Conservation (phyloP, 1,284 basidiomycete genomes). For the Veloporphyrellus conicus region DNA sequence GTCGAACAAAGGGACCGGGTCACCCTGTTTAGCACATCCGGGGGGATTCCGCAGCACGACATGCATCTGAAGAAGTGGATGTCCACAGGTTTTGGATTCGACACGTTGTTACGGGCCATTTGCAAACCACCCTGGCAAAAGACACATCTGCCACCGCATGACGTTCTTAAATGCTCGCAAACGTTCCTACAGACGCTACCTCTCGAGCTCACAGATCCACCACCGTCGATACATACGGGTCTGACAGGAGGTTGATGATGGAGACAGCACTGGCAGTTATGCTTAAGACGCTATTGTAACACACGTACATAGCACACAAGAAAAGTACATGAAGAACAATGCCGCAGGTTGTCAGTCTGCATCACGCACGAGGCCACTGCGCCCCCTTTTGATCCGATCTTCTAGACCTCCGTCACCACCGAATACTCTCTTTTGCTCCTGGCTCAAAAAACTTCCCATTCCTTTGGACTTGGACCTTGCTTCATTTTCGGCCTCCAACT, state of each 20-base stretch:
- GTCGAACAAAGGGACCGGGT: constrained; percentile 4
- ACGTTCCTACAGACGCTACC: neutral
- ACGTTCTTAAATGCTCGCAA: neutral
- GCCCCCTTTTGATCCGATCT: constrained; percentile 66
- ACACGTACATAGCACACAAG: constrained; percentile 7
- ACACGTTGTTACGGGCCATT: neutral
- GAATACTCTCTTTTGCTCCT: constrained; percentile 75
- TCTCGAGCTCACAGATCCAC: neutral
- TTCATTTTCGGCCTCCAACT: constrained; percentile 60
- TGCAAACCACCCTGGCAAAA: neutral
- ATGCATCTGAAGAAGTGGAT: neutral
- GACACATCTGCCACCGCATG: neutral
- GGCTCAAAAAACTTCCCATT: constrained; percentile 66
- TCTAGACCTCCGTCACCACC: constrained; percentile 71
- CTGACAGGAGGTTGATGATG: neutral
- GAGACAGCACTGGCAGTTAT: too few relatives aligned
- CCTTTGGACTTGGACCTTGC: constrained; percentile 63
- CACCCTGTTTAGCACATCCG: constrained; percentile 1
- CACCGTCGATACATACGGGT: neutral
- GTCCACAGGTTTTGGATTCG: neutral
- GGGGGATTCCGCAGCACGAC: neutral
- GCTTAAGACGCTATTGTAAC: constrained; percentile 6
- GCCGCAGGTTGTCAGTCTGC: constrained; percentile 38
- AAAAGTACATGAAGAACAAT: neutral
- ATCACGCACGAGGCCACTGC: constrained; percentile 59